These are phyloP conservation scores for Macroventuria anomochaeta DNA, from an alignment of 2,329 filamentous ascomycete genomes.

Conservation along the genomic window DNA sequence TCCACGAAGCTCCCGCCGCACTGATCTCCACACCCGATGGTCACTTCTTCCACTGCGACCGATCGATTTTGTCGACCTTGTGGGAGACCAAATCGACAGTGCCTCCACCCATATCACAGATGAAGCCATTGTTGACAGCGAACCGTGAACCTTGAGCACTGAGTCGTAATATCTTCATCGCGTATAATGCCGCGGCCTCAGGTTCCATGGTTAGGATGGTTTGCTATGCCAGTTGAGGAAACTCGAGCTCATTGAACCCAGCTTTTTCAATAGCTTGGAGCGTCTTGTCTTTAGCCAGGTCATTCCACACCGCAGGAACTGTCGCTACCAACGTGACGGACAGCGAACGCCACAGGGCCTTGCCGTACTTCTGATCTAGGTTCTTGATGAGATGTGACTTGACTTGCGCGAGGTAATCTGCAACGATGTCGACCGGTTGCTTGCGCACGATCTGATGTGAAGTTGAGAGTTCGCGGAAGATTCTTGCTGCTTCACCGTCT, in stretches of 20 bases:
- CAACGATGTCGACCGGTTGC: constrained; percentile 37
- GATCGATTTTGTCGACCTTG: constrained; percentile 11
- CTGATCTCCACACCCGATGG: constrained; percentile 32
- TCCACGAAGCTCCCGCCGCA: constrained; percentile 42
- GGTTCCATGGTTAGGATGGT: constrained; percentile 26
- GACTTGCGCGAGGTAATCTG: constrained; percentile 36
- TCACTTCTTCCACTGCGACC: constrained; percentile 30
- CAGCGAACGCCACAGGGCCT: constrained; percentile 24
- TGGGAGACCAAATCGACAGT: constrained; percentile 42
- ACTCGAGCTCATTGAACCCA: constrained; percentile 23
- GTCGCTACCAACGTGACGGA: constrained; percentile 33
- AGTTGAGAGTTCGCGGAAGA: no score
- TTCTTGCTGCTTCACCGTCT: constrained; percentile 27
- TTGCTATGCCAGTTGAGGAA: constrained; percentile 18
- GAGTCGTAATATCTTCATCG: constrained; percentile 22
- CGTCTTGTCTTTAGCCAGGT: constrained; percentile 29
- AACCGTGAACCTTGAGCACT: constrained; percentile 23
- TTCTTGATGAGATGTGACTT: constrained; percentile 29
- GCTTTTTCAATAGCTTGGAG: constrained; percentile 26
- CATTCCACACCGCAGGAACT: constrained; percentile 37
- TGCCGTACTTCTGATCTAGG: constrained; percentile 30
- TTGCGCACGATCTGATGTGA: no score
- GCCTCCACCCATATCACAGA: constrained; percentile 42
- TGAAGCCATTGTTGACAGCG: constrained; percentile 28
- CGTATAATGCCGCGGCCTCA: constrained; percentile 39